Conservation (phyloP, 331 rosid genomes). For the Rosa hybrid region DNA sequence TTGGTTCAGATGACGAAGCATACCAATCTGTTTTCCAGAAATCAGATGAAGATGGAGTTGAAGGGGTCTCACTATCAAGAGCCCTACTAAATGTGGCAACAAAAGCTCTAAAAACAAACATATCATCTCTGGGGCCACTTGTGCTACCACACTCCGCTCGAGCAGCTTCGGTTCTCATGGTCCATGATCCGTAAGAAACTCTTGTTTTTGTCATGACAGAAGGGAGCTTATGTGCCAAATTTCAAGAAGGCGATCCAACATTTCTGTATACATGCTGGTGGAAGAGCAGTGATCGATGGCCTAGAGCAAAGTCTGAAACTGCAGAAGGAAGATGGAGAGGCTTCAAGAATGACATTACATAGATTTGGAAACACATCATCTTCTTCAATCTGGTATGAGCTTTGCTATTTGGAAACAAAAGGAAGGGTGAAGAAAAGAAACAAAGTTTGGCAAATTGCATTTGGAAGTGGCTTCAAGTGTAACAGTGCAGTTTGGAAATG, state of each 20-base stretch:
- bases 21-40: conserved; percentile 58
- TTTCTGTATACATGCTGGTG: conserved; percentile 82
- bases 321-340: conserved; percentile 61
- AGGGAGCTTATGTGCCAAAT: conserved; percentile 45
- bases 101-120: conserved; percentile 51
- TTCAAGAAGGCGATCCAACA: conserved; percentile 65
- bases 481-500: conserved; percentile 32
- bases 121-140: conserved; percentile 44
- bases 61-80: conserved; percentile 57
- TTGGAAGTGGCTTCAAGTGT: conserved; percentile 36
- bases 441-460: conserved; percentile 71
- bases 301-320: conserved; percentile 54
- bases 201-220: conserved; percentile 18
- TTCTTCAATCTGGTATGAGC: conserved; percentile 77
- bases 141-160: conserved; percentile 60
- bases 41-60: conserved; percentile 43
- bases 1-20: conserved; percentile 54
- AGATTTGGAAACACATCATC: conserved; percentile 84
- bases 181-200: conserved; percentile 41
- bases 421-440: conserved; percentile 69
- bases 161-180: conserved; percentile 31
- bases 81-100: conserved; percentile 55
- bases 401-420: conserved; percentile 72
- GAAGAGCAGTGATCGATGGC: conserved; percentile 64
- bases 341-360: conserved; percentile 74